Percentiles rank a stretch among this genome's conserved stretches.
Conservation (phyloP, 2,329 filamentous ascomycete genomes). For the Aspergillus udagawae region DNA sequence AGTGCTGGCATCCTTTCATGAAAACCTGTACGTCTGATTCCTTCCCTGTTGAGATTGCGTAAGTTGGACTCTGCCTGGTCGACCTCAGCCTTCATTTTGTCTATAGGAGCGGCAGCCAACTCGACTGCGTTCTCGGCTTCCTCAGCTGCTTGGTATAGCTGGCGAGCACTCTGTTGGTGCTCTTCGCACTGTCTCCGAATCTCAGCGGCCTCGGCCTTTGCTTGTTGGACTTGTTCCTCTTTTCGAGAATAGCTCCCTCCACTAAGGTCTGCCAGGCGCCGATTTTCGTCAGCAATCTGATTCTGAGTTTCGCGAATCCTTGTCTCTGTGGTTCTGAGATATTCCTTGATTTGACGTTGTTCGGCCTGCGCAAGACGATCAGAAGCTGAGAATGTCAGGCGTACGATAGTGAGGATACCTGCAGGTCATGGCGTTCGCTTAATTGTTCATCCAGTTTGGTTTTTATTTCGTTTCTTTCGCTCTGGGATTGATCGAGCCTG, state of each 20-base stretch:
- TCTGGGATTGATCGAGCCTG: conserved; percentile 41
- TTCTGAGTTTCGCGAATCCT: conserved; percentile 39
- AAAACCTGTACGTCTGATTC: conserved; percentile 62
- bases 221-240: conserved; percentile 55
- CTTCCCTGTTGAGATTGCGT: conserved; percentile 52
- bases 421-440: conserved; percentile 51
- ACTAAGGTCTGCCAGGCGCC: conserved; percentile 62
- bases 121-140: conserved; percentile 31
- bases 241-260: conserved; percentile 66
- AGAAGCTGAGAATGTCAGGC: conserved; percentile 4
- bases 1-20: conserved; percentile 60
- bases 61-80: conserved; percentile 50
- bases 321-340: conserved; percentile 51
- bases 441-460: conserved; percentile 52
- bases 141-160: conserved; percentile 34
- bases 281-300: conserved; percentile 47
- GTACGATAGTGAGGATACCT: conserved; percentile 29
- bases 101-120: conserved; percentile 20
- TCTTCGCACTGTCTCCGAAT: conserved; percentile 42
- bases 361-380: conserved; percentile 49
- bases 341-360: conserved; percentile 61
- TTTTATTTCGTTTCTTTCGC: conserved; percentile 48
- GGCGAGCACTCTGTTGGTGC: conserved; percentile 35
- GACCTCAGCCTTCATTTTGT: conserved; percentile 53
- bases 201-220: conserved; percentile 48